Base-by-base conservation (phyloP, 768 basidiomycete genomes). In the Tricholoma matsutake region DNA sequence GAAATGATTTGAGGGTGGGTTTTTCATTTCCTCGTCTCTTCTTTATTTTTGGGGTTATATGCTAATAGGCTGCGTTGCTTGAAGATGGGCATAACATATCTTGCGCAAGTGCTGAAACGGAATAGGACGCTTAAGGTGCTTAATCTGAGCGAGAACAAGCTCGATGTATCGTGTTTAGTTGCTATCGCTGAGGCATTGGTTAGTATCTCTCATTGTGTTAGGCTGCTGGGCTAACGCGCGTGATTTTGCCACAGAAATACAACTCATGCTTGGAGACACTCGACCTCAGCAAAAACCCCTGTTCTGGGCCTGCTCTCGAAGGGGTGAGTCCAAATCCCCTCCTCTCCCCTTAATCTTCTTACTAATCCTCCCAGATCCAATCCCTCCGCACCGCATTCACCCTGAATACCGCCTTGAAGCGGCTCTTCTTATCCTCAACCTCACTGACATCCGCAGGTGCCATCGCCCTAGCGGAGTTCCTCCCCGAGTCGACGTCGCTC, bases 81-180 rank as follows among this genome's bases (percentile, higher is more conserved):
- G 22, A 39, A 83, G 81, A 83, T 74, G 45, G 96, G 96, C 0
- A 88, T 98, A 35, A 85, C 84, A 0, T 98, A 97, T 69, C 85
- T 98, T 53, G 89, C 95, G 0, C 96, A 98, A 74, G 96, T 98
- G 0, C 78, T 98, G 63, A 98, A 98, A 71, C 88, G 96, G 37
- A 98, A 99, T 73, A 81, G 95, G 47, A 98, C 96, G 3, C 79
- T 98, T 47, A 97, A 96, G 74, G 88, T 98, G 5, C 81, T 98
- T 25, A 98, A 98, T 72, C 76, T 98, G 56, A 89, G 91, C 68
- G 96, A 98, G 72, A 98, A 98, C 73, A 94, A 91, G 71, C 83
- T 99, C 5, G 96, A 96, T 60, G 83, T 91, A 0, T 77, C 82
- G 8, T 92, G 93, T 57, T 78, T 99, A 9, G 85, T 88, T 2